A percentile compares a stretch with the other conserved stretches of the same genome.
These are phyloP conservation scores for Epithemia pelagica DNA, from an alignment of 108 stramenopile genomes.

Conservation along the genomic window DNA sequence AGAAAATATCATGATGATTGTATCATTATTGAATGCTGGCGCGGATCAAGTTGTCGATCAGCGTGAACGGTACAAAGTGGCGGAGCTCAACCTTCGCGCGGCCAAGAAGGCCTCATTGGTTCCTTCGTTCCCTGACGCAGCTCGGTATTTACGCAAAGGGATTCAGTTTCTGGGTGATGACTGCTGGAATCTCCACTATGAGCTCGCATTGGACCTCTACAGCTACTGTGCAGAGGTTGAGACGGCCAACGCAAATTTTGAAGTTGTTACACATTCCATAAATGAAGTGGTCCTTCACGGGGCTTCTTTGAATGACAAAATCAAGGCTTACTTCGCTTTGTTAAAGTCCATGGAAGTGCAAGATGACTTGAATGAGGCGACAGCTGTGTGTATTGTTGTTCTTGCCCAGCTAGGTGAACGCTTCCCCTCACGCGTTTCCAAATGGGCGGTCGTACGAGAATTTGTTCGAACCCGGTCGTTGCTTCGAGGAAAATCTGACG, in stretches of 20 bases:
- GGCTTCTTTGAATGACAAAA: slow-evolving; percentile 13
- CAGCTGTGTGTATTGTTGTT: slow-evolving; percentile 1
- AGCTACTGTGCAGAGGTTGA: slow-evolving; percentile 11
- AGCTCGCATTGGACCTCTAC: slow-evolving; percentile 11
- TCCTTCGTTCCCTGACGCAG: slow-evolving; percentile 11
- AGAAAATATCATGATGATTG: slow-evolving; percentile 3
- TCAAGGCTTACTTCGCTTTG: slow-evolving; percentile 7
- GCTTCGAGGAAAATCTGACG: background rate
- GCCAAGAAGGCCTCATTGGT: slow-evolving; percentile 7
- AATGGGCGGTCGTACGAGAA: background rate
- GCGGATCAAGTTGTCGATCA: background rate
- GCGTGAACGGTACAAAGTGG: slow-evolving; percentile 8
- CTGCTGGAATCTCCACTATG: slow-evolving; percentile 12
- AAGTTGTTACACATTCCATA: slow-evolving; percentile 1
- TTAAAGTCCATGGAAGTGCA: slow-evolving; percentile 11
- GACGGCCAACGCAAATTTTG: slow-evolving; percentile 7
- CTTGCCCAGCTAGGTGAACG: slow-evolving; percentile 12
- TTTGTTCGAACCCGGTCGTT: background rate
- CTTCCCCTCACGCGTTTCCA: slow-evolving; percentile 1
- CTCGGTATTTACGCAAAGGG: slow-evolving; percentile 1
- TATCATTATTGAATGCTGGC: slow-evolving; percentile 1
- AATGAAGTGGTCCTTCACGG: slow-evolving; percentile 8
- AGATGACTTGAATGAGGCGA: slow-evolving; percentile 9
- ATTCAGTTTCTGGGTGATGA: slow-evolving; percentile 3
- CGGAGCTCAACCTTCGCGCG: slow-evolving; percentile 10